These are phyloP conservation scores for Venturia aucupariae DNA, from an alignment of 2,329 filamentous ascomycete species.

Conservation along the genomic window DNA sequence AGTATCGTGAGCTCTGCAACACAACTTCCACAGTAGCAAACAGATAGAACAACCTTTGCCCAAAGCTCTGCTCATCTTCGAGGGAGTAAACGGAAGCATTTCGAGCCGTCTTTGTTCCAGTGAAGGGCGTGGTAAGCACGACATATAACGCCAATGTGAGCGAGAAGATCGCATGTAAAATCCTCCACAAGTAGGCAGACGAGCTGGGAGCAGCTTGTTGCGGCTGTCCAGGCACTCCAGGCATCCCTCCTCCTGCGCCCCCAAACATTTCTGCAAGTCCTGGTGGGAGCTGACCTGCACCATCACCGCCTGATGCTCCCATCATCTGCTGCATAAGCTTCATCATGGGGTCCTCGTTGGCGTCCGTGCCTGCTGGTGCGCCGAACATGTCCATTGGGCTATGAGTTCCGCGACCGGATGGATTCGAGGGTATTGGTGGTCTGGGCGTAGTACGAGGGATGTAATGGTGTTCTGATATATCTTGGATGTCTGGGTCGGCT, in stretches of 20 bases:
- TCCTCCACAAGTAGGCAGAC: conserved; percentile 54
- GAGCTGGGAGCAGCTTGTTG: conserved; percentile 31
- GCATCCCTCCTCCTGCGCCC: conserved; percentile 21
- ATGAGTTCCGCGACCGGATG: conserved; percentile 14
- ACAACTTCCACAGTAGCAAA: conserved; percentile 70
- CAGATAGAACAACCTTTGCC: conserved; percentile 62
- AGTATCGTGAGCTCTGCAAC: conserved; percentile 61
- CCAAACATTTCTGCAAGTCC: conserved; percentile 37
- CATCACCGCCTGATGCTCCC: conserved; percentile 27
- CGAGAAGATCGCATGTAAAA: conserved; percentile 65
- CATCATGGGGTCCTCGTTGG: conserved; percentile 56
- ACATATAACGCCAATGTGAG: conserved; percentile 63
- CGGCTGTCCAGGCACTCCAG: conserved; percentile 17
- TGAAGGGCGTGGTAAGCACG: conserved; percentile 57
- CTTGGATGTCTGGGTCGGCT: conserved; percentile 18
- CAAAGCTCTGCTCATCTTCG: conserved; percentile 32
- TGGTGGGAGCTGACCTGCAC: conserved; percentile 25
- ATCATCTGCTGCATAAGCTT: conserved; percentile 70
- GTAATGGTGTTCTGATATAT: conserved; percentile 19
- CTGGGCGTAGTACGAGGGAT: conserved; percentile 24
- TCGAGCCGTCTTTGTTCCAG: conserved; percentile 54
- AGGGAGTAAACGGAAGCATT: conserved; percentile 16
- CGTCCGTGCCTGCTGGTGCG: conserved; percentile 14
- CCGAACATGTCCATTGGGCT: conserved; percentile 9
- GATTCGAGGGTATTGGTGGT: conserved; percentile 43